Percentiles rank a stretch among this genome's conserved stretches.
These are phyloP conservation scores for Fusarium newnesense DNA, from an alignment of 2,329 filamentous ascomycete species.

Conservation along the genomic window DNA sequence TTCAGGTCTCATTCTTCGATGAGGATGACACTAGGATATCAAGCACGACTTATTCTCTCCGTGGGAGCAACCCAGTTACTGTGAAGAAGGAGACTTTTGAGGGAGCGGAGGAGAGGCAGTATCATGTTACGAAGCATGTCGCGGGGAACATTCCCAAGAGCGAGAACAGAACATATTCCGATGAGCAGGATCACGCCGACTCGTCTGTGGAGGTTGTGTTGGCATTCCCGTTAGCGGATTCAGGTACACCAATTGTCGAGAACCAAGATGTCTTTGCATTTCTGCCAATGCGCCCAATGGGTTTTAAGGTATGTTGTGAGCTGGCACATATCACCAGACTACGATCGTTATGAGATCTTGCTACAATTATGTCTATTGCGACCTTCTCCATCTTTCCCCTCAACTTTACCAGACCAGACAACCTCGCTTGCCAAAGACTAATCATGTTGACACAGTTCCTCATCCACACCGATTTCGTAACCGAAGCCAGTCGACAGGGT, in stretches of 20 bases:
- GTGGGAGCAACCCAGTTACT: constrained; percentile 4
- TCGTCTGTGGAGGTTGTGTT: constrained; percentile 52
- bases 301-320: constrained; percentile 52
- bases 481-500: constrained; percentile 56
- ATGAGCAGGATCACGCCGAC: constrained; percentile 40
- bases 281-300: constrained; percentile 54
- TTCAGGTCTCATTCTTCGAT: constrained; percentile 48
- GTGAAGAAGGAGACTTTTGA: constrained; percentile 5
- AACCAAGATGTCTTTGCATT: constrained; percentile 58
- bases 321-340: not conserved
- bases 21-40: constrained; percentile 10
- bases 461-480: constrained; percentile 63
- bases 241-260: constrained; percentile 49
- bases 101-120: constrained; percentile 14
- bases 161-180: constrained; percentile 49
- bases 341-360: not conserved
- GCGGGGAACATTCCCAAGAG: constrained; percentile 46
- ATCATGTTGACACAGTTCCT: constrained; percentile 50
- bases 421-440: not conserved
- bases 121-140: constrained; percentile 45
- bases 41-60: constrained; percentile 19
- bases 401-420: not conserved
- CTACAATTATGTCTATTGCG: not conserved
- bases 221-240: constrained; percentile 56
- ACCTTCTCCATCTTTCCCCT: not conserved